Evolutionary conservation across 306 rosid species (phyloP).

Genomic region (Gastrolobium villosum): DNA sequence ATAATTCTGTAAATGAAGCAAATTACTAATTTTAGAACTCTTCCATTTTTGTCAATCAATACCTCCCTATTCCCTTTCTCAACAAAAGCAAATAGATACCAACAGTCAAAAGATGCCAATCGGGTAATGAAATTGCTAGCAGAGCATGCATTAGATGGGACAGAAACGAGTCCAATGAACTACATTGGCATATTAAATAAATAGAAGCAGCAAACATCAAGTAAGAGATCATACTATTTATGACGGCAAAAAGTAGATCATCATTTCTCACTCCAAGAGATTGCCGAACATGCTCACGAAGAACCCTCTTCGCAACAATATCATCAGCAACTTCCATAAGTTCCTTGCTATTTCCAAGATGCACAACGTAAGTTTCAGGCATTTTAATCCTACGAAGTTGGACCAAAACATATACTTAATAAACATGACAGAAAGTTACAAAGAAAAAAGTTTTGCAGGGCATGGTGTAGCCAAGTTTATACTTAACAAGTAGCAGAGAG

Average conservation of each 20-base stretch:
- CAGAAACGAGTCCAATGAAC: slow-evolving; percentile 26
- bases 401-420: slow-evolving; percentile 8
- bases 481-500: slow-evolving; percentile 2
- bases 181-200: slow-evolving; percentile 10
- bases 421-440: background rate
- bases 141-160: slow-evolving; percentile 26
- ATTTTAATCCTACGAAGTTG: slow-evolving; percentile 70
- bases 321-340: slow-evolving; percentile 96
- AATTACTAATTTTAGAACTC: slow-evolving; percentile 31
- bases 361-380: slow-evolving; percentile 94
- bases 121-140: slow-evolving; percentile 23
- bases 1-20: background rate
- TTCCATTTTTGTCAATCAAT: slow-evolving; percentile 14
- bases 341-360: slow-evolving; percentile 98
- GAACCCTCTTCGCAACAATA: slow-evolving; percentile 85
- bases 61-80: slow-evolving; percentile 1
- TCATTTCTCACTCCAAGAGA: slow-evolving; percentile 92
- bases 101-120: slow-evolving; percentile 1
- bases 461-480: background rate
- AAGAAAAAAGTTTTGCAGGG: background rate
- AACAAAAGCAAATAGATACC: slow-evolving; percentile 40
- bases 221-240: slow-evolving; percentile 78
- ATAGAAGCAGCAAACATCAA: slow-evolving; percentile 1
- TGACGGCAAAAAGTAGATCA: slow-evolving; percentile 90
- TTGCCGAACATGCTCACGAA: slow-evolving; percentile 90